Evolutionary conservation across 192 early-diverging fungal genomes (phyloP).

Genomic region (Coemansia sp.): DNA sequence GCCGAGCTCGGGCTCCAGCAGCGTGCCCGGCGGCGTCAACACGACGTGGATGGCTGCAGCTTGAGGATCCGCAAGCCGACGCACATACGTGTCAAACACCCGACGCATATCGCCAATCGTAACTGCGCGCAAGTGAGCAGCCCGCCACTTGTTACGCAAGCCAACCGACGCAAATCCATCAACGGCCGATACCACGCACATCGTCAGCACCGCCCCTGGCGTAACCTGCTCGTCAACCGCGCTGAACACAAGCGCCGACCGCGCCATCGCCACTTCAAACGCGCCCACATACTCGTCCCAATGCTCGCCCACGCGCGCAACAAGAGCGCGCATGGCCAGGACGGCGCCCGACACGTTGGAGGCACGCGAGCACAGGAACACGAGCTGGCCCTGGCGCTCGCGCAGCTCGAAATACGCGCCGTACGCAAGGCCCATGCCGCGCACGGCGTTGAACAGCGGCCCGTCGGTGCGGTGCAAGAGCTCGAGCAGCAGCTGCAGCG

Average conservation of each 20-base stretch:
- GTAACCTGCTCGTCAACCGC: constrained; percentile 14
- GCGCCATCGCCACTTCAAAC: constrained; percentile 45
- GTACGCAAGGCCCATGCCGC: constrained; percentile 77
- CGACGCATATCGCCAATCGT: constrained; percentile 29
- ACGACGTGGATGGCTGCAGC: constrained; percentile 21
- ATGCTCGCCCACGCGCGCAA: constrained; percentile 13
- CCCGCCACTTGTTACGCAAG: constrained; percentile 24
- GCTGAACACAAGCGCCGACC: constrained; percentile 23
- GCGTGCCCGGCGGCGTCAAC: constrained; percentile 27
- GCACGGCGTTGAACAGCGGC: constrained; percentile 69
- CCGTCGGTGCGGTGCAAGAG: constrained; percentile 72
- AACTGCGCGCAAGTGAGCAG: constrained; percentile 23
- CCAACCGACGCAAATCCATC: constrained; percentile 23
- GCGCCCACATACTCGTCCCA: constrained; percentile 41
- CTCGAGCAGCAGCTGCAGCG: constrained; percentile 63
- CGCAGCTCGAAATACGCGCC: constrained; percentile 57
- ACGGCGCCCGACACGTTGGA: constrained; percentile 35
- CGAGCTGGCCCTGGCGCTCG: constrained; percentile 59
- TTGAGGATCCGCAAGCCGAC: constrained; percentile 20
- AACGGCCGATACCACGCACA: constrained; percentile 14
- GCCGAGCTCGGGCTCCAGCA: constrained; percentile 29
- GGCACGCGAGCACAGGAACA: constrained; percentile 24
- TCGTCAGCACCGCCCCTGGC: constrained; percentile 13
- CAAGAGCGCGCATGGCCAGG: constrained; percentile 16
- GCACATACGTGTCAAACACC: constrained; percentile 30